Evolutionary conservation across 2,329 filamentous ascomycete species (phyloP).

Genomic region (Cladosporium velox): DNA sequence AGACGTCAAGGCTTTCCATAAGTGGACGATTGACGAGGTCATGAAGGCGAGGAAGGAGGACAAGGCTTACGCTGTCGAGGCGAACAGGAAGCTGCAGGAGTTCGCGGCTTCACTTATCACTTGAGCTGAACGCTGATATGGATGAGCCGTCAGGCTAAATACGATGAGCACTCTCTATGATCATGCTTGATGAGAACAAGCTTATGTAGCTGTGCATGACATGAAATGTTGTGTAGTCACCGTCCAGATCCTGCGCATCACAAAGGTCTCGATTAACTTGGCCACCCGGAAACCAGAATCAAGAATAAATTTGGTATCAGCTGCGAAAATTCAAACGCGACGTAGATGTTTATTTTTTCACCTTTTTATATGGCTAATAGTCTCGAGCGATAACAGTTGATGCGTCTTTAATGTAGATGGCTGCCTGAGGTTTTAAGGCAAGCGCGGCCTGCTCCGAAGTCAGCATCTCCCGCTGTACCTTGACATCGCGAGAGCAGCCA

Average conservation of each 20-base stretch:
- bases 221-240: background rate
- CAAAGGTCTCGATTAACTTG: background rate
- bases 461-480: conserved; percentile 4
- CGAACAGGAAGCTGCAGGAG: conserved; percentile 28
- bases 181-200: background rate
- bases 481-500: conserved; percentile 9
- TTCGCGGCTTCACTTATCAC: conserved; percentile 19
- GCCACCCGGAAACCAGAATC: too few relatives aligned
- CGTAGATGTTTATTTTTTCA: too few relatives aligned
- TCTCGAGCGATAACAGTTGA: too few relatives aligned
- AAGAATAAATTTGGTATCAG: too few relatives aligned
- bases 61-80: conserved; percentile 20
- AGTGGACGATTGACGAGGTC: conserved; percentile 25
- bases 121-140: background rate
- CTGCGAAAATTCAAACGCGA: too few relatives aligned
- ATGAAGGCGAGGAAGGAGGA: conserved; percentile 28
- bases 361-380: too few relatives aligned
- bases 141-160: too few relatives aligned
- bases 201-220: background rate
- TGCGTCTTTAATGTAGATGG: background rate
- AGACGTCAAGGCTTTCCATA: conserved; percentile 25
- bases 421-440: background rate
- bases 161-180: background rate
- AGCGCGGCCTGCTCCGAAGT: conserved; percentile 18
- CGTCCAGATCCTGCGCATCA: background rate